Evolutionary conservation across 2,329 filamentous ascomycete species (phyloP), one percentile per base, ranked within the genome.

Genomic region (Penicillium capsulatum): DNA sequence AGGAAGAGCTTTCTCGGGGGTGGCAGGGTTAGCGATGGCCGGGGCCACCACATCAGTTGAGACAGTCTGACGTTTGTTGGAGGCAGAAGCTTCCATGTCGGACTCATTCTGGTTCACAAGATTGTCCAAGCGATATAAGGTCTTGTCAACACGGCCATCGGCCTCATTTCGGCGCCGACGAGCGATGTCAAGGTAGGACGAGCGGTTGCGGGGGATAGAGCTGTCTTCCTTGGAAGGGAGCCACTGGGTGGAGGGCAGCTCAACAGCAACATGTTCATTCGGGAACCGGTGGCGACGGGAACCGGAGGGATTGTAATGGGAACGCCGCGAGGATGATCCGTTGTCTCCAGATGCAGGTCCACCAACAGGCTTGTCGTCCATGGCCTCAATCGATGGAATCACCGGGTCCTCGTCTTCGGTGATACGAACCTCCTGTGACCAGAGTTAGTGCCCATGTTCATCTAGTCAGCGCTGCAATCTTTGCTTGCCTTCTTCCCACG

Each of bases 51-150:
- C 22, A 14, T 24, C 32, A 11, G 17, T 8, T 8, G 17, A 15
- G 10, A 17, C 16, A 34, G 17, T 29, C 31, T 20, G 34, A 31
- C 44, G 30, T 15, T 11, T 14, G 28, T 32, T 24, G 33, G 33
- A 22, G 16, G 36, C 16, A 19, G 28, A 30, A 29, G 44, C 43
- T 16, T 44, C 38, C 9, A 42, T 43, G 36, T 62, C 56, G 11
- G 55, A 47, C 26, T 59, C 54, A 16, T 51, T 53, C 42, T 64
- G 58, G 13, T 54, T 53, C n/a, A 65, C 41, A 6, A 60, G 45
- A 27, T 62, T 41, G 11, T 61, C 56, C 19, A 64, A 41, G 11
- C 59, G 61, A 30, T 59, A 63, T 8, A 65, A 41, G 3, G 64
- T 64, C n/a, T 48, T 54, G 14, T 61, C 49, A 17, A 65, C 58